Evolutionary conservation across 352 stramenopile species (phyloP), one percentile per base, ranked within the genome.

Genomic region (Globisporangium irregulare): DNA sequence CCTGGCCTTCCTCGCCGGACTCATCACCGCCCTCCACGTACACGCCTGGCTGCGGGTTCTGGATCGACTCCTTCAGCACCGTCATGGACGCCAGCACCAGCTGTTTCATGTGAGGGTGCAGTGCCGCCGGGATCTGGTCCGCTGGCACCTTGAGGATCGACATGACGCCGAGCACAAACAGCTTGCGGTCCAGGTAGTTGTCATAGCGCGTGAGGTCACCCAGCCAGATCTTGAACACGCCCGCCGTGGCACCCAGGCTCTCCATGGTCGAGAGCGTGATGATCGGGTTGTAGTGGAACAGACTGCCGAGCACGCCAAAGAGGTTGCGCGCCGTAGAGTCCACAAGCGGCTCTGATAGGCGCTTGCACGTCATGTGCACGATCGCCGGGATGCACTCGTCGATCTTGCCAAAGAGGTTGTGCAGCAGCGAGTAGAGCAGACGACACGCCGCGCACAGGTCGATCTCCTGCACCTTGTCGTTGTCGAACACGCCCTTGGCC

Each of bases 231-330:
- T 86, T 89, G 66, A 99, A 91, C 36, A 98, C 89, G 64, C 93
- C 87, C 18, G 96, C 81, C 4, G 92, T 96, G 24, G 92, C 87
- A 9, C 91, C 84, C 10, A 97, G 77, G 36, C 89, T 87, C 75
- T 98, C 92, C 14, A 98, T 77, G 62, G 96, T 86, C 54, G 82
- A 64, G 6, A 99, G 71, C 46, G 96, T 96, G 41, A 98, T 73
- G 34, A 86, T 76, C 14, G 94, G 88, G 76, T 99, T 98, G 81
- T 99, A 99, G 79, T 98, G 96, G 51, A 99, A 78, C 38, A 95
- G 80, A 60, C 88, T 97, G 59, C 81, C 90, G 10, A 98, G 78
- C 15, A 98, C 93, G 69, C 97, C 90, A 54, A 98, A 91, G 46
- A 98, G 83, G 24, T 75, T 88, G 48, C 82, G 81, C 15, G 89